Conservation (phyloP, 192 early-diverging fungal species). For the Chytriomyces confervae region DNA sequence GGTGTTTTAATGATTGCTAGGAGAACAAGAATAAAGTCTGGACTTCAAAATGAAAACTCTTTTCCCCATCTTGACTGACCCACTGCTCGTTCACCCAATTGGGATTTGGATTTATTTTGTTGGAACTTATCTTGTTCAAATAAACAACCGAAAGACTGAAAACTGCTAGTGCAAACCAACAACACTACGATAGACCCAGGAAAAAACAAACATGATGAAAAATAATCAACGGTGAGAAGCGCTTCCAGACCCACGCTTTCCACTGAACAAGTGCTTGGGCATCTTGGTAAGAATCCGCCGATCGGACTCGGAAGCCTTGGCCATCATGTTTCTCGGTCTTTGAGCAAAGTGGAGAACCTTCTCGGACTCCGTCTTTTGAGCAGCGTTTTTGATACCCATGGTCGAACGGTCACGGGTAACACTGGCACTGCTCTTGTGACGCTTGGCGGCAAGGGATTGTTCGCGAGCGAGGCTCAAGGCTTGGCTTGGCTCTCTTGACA, state of each 20-base stretch:
- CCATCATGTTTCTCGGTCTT: slow-evolving; percentile 75
- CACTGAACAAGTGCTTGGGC: slow-evolving; percentile 98
- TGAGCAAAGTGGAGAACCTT: slow-evolving; percentile 79
- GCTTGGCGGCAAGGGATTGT: slow-evolving; percentile 35
- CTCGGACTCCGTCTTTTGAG: slow-evolving; percentile 70
- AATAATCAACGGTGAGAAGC: slow-evolving; percentile 47
- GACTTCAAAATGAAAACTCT: too few species aligned
- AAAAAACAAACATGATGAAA: too few species aligned
- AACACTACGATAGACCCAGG: too few species aligned
- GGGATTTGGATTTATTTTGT: too few species aligned
- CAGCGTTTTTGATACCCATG: slow-evolving; percentile 76
- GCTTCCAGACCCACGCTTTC: slow-evolving; percentile 73
- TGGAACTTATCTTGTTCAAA: too few species aligned
- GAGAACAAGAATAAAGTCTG: too few species aligned
- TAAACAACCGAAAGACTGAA: too few species aligned
- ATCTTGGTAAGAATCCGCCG: slow-evolving; percentile 87
- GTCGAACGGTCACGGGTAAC: slow-evolving; percentile 48
- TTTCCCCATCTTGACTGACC: too few species aligned
- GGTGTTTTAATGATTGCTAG: too few species aligned
- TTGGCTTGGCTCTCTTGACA: not conserved
- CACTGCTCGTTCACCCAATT: too few species aligned
- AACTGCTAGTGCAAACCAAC: too few species aligned
- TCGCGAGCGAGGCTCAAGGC: slow-evolving; percentile 19
- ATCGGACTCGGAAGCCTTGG: slow-evolving; percentile 92
- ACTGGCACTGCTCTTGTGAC: slow-evolving; percentile 38